These are phyloP conservation scores for Boletus rubroflammeus DNA, from an alignment of 768 basidiomycete genomes.

Conservation along the genomic window DNA sequence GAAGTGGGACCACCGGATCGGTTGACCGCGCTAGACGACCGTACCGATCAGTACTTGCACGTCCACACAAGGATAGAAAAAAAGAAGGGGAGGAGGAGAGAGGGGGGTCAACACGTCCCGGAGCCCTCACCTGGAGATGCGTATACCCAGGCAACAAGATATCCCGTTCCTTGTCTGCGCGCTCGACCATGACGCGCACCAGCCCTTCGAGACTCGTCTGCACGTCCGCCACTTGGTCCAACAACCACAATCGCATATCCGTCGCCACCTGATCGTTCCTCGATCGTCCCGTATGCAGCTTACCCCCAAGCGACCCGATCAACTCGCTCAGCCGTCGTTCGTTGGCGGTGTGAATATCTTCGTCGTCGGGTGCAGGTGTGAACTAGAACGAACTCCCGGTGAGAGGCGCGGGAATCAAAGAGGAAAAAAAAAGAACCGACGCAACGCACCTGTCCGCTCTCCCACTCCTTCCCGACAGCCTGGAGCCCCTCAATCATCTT, in stretches of 20 bases:
- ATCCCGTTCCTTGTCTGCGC: constrained; percentile 92
- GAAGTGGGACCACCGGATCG: constrained; percentile 98
- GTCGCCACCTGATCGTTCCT: constrained; percentile 99
- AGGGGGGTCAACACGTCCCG: neutral
- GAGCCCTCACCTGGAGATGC: constrained; percentile 75
- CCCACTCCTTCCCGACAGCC: constrained; percentile 83
- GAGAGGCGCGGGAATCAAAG: neutral
- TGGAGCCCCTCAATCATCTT: constrained; percentile 73
- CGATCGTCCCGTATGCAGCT: constrained; percentile 95
- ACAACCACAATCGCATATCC: constrained; percentile 95
- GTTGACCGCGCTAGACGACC: constrained; percentile 79
- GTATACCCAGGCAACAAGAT: constrained; percentile 94
- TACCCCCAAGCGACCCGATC: constrained; percentile 89
- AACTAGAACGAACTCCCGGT: constrained; percentile 50
- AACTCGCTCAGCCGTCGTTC: constrained; percentile 92
- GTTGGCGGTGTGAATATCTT: constrained; percentile 99
- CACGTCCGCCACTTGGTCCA: constrained; percentile 69
- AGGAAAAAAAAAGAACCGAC: too few relatives aligned
- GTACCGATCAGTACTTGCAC: neutral
- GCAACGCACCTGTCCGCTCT: constrained; percentile 53
- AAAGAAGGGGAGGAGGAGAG: too few relatives aligned
- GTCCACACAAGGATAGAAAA: too few relatives aligned
- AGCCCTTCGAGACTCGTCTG: constrained; percentile 70
- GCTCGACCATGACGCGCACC: constrained; percentile 83
- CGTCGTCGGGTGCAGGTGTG: constrained; percentile 76